A percentile compares a stretch with the other conserved stretches of the same genome.
Conservation (phyloP, 352 stramenopile species). For the Pythium rishiriense region DNA sequence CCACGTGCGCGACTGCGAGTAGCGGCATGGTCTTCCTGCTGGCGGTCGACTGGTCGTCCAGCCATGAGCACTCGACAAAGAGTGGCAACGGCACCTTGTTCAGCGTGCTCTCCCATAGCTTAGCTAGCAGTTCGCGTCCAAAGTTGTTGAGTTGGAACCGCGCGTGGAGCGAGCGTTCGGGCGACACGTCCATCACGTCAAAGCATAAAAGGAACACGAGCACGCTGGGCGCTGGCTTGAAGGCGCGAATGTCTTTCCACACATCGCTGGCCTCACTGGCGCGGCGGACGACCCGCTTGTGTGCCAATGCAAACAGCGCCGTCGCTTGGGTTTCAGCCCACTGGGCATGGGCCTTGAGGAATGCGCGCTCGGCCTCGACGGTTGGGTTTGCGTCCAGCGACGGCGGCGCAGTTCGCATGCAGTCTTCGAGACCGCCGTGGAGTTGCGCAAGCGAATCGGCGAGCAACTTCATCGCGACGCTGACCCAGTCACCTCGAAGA, state of each 20-base stretch:
- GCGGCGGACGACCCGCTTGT: background rate
- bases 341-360: background rate
- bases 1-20: constrained; percentile 52
- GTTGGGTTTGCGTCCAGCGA: background rate
- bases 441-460: background rate
- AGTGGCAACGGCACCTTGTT: constrained; percentile 56
- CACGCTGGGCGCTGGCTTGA: constrained; percentile 33
- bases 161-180: constrained; percentile 26
- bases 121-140: constrained; percentile 36
- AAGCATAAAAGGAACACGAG: constrained; percentile 62
- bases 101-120: constrained; percentile 49
- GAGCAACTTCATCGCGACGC: background rate
- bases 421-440: background rate
- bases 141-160: constrained; percentile 49
- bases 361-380: background rate
- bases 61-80: constrained; percentile 69
- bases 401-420: background rate
- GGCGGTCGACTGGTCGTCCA: constrained; percentile 46
- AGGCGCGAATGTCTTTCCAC: constrained; percentile 1
- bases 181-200: constrained; percentile 35
- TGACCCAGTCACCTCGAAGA: constrained; percentile 5
- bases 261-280: background rate
- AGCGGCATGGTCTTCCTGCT: constrained; percentile 36
- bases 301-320: background rate
- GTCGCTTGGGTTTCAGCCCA: constrained; percentile 3